phyloP scores from a whole-genome alignment of 257 asterid species.

The Primulina tabacum region DNA sequence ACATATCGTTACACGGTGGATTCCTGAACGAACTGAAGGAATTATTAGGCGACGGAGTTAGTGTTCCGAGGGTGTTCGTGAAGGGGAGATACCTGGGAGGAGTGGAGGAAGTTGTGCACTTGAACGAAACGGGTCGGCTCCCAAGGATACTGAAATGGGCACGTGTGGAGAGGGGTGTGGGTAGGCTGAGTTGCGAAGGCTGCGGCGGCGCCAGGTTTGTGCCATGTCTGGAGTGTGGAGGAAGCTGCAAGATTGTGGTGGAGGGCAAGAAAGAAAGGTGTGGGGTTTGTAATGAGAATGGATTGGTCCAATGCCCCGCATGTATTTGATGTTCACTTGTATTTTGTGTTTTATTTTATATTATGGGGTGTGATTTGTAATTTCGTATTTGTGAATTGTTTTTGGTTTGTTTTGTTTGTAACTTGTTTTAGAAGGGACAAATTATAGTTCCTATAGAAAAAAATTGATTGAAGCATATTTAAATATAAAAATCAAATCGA shows the following conservation, averaged over 20 bases:
- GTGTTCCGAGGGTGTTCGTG: constrained; percentile 80
- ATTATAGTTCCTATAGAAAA: no score
- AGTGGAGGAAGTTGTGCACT: constrained; percentile 62
- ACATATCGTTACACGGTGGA: constrained; percentile 70
- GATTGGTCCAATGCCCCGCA: not conserved
- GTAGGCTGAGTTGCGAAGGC: constrained; percentile 77
- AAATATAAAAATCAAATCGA: no score
- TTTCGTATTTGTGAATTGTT: no score
- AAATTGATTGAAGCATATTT: no score
- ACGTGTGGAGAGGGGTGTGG: constrained; percentile 74
- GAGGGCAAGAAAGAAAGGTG: constrained; percentile 15
- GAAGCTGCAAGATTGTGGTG: constrained; percentile 68
- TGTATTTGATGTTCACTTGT: not conserved
- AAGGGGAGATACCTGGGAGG: constrained; percentile 91
- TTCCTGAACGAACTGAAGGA: constrained; percentile 57
- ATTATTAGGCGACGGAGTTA: constrained; percentile 49
- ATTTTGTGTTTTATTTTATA: no score
- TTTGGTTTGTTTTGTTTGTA: no score
- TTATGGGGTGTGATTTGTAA: no score
- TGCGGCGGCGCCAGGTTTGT: constrained; percentile 92
- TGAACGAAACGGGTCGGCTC: constrained; percentile 68
- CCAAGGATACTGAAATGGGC: constrained; percentile 81
- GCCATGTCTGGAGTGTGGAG: constrained; percentile 81
- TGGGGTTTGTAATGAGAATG: not conserved
- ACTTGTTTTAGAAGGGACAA: no score